Evolutionary conservation across 306 rosid genomes (phyloP).

Genomic region (Inga laurina): DNA sequence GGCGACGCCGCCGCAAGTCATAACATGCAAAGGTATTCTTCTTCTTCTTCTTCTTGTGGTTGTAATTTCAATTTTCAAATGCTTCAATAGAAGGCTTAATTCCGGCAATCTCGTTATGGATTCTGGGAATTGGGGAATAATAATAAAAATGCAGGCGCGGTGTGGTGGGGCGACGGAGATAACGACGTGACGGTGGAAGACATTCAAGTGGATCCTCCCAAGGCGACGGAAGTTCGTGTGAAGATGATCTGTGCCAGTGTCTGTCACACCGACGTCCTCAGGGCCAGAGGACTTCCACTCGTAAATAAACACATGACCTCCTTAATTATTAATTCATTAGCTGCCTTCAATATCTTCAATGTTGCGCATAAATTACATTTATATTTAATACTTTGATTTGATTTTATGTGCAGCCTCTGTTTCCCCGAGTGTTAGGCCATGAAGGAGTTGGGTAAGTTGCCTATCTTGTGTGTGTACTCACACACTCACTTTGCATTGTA

Average conservation of each 20-base stretch:
- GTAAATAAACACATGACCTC: neutral
- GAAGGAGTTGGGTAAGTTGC: conserved; percentile 17
- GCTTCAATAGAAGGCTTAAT: neutral
- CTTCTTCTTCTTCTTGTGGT: neutral
- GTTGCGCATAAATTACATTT: no score
- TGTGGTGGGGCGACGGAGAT: neutral
- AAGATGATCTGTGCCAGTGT: neutral
- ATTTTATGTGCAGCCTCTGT: conserved; percentile 15
- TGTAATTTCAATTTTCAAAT: no score
- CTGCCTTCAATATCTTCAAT: neutral
- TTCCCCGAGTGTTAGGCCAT: conserved; percentile 1
- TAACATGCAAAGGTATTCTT: conserved; percentile 3
- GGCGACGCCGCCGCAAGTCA: neutral
- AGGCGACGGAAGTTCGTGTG: neutral
- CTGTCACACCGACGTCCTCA: neutral
- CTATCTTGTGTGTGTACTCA: neutral
- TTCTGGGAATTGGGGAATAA: no score
- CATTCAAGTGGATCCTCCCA: neutral
- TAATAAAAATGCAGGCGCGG: neutral
- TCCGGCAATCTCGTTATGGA: neutral
- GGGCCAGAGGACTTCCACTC: neutral
- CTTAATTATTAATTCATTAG: neutral
- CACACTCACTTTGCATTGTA: neutral
- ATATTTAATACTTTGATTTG: neutral
- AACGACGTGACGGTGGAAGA: neutral